Evolutionary conservation across 2,329 filamentous ascomycete genomes (phyloP), one percentile per base, ranked within the genome.

Genomic region (Botrytis cinerea): DNA sequence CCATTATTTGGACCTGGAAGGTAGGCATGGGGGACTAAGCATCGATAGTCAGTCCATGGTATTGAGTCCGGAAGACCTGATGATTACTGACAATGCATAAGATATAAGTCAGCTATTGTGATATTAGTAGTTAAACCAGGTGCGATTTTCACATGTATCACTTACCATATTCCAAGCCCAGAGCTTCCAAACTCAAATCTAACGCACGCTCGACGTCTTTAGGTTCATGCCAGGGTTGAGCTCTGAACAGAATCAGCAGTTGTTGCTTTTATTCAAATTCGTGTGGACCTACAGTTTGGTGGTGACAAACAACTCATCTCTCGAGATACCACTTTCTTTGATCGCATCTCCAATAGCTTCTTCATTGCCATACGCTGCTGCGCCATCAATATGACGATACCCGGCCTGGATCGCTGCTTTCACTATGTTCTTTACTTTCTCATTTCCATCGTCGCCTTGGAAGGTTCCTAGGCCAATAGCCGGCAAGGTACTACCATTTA

Each of bases 251-350:
- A 32, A 22, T 57, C n/a, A n/a, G 32, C 57, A 43, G 22, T 35
- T 18, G 6, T n/a, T 28, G 18, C 20, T 69, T 22, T 28, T 16
- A 7, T 16, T 10, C 40, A 10, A 1, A 46, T 28, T 32, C 14
- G 12, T 5, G 9, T 40, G n/a, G 22, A 20, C 46, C 38, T 59
- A 32, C n/a, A 57, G 4, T 57, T 51, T 59, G 2, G 61, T 68
- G 7, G 51, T 62, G 25, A 87, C 81, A 61, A 81, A 81, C 14
- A 85, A 81, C 4, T 84, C 81, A 46, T 77, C 79, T 28, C 82
- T 81, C 74, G 79, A 79, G 73, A 83, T 74, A 75, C 81, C 75
- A 60, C 79, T 80, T 64, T 81, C 80, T 48, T 76, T 78, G 43
- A 84, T 81, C 32, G 81, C 83, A 43, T 81, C 77, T 5, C 84